Evolutionary conservation across 1,284 basidiomycete genomes (phyloP), one percentile per base, ranked within the genome.

Genomic region (Cryptococcus amylolentus): DNA sequence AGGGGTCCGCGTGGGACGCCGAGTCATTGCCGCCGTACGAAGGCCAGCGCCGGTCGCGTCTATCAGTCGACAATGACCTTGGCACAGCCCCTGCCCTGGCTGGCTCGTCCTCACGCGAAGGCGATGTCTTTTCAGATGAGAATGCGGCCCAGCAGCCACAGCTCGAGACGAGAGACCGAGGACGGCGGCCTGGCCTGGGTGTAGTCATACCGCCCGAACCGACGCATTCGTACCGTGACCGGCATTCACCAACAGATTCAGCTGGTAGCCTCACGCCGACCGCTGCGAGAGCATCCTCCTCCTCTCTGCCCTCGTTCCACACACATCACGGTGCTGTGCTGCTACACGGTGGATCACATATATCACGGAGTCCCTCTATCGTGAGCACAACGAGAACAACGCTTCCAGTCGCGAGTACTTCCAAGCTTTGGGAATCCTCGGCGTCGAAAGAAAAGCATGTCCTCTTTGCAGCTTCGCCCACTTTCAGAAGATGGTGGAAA

Each of bases 11-110:
- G 6, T 66, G 62, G 58, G 57, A 55, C 26, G 56, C 55, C 26
- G 73, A 76, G 45, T 55, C 58, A 1, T 56, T 74, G 23, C 73
- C 73, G n/a, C 72, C 73, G 0, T 76, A 76, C 40, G 70, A 69
- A 46, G 49, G 60, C 20, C 45, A 35, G 35, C 49, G 27, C 18
- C 18, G 52, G 42, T 58, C 56, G 16, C 37, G 51, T 48, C 44
- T 20, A 41, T 18, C 18, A 45, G 56, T 37, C 37, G 7, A 40
- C 37, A 35, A 7, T 35, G 31, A 35, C 31, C 31, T 35, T 35
- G 31, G 31, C 31, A 35, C 31, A 35, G 31, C 7, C 31, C 2
- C 31, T 35, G 31, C 10, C 31, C 10, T 35, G 31, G 31, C 31
- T 10, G 31, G 7, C 2, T 35, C 31, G 10, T 35, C 31, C 7